A percentile compares a stretch with the other conserved stretches of the same genome.
Evolutionary conservation across 768 basidiomycete species (phyloP).

Genomic region (Podaxis mareebaensis): DNA sequence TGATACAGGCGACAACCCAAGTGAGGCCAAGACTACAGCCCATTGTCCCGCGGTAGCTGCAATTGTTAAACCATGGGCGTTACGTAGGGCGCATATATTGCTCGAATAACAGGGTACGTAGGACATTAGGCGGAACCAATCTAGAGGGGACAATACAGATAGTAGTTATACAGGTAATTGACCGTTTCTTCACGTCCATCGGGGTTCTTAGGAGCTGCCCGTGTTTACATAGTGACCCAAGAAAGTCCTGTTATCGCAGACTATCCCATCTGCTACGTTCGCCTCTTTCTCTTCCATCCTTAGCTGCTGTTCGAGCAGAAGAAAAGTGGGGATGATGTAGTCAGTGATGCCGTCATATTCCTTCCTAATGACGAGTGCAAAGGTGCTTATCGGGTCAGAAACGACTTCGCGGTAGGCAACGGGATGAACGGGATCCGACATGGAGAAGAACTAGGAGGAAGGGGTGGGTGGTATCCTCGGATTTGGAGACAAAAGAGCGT

Average conservation of each 20-base stretch:
- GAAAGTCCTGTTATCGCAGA: background rate
- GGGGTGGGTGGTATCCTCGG: background rate
- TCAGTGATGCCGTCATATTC: conserved; percentile 19
- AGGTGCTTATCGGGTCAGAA: background rate
- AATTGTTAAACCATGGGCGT: too few species aligned
- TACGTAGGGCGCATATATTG: too few species aligned
- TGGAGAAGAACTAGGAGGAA: conserved; percentile 19
- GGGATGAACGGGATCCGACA: conserved; percentile 16
- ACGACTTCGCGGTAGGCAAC: conserved; percentile 20
- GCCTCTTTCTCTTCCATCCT: conserved; percentile 19
- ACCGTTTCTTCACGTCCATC: background rate
- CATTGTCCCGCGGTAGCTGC: too few species aligned
- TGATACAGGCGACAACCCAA: too few species aligned
- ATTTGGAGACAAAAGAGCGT: background rate
- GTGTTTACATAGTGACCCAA: background rate
- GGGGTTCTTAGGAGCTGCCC: background rate
- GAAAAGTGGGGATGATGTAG: conserved; percentile 23
- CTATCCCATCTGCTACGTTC: background rate
- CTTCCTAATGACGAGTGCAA: conserved; percentile 17
- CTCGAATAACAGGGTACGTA: too few species aligned
- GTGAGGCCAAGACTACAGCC: too few species aligned
- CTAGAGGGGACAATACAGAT: background rate
- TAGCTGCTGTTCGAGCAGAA: conserved; percentile 23
- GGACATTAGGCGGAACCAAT: too few species aligned
- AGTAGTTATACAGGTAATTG: background rate